Conservation (phyloP, 2,329 filamentous ascomycete species). For the Ophiognomonia clavigignenti-juglandacearum region DNA sequence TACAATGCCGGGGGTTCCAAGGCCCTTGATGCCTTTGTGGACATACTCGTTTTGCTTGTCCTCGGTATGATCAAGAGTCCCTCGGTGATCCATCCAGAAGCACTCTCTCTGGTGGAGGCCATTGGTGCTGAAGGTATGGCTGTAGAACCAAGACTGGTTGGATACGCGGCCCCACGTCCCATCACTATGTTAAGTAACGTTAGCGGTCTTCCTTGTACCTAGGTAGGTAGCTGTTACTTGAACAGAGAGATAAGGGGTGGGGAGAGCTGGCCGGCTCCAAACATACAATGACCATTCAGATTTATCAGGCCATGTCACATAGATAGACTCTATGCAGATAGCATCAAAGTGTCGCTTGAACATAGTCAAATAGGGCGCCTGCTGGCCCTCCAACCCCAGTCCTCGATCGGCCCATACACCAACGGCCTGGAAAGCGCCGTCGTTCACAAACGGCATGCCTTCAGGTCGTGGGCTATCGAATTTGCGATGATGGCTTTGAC, state of each 20-base stretch:
- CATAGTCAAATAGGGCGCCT: not conserved
- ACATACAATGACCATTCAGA: not conserved
- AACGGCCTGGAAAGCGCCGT: not conserved
- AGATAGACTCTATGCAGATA: not conserved
- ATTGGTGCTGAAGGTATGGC: not conserved
- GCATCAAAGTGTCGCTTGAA: conserved; percentile 3
- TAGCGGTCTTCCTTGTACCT: not conserved
- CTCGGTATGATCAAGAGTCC: not conserved
- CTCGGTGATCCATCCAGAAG: conserved; percentile 3
- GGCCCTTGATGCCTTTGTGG: not conserved
- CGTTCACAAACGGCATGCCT: not conserved
- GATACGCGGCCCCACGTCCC: conserved; percentile 1
- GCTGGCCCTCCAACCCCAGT: not conserved
- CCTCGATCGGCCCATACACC: not conserved
- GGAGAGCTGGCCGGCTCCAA: no score
- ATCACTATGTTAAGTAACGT: not conserved
- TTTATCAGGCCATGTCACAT: not conserved
- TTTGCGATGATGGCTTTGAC: not conserved
- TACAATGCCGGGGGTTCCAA: not conserved
- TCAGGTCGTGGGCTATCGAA: not conserved
- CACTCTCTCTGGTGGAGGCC: not conserved
- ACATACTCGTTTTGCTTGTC: conserved; percentile 1
- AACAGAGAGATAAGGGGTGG: not conserved
- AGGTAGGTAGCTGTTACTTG: not conserved
- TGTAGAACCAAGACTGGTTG: conserved; percentile 1